Evolutionary conservation across 2,329 filamentous ascomycete genomes (phyloP).

Genomic region (Tolypocladium ophioglossoides): DNA sequence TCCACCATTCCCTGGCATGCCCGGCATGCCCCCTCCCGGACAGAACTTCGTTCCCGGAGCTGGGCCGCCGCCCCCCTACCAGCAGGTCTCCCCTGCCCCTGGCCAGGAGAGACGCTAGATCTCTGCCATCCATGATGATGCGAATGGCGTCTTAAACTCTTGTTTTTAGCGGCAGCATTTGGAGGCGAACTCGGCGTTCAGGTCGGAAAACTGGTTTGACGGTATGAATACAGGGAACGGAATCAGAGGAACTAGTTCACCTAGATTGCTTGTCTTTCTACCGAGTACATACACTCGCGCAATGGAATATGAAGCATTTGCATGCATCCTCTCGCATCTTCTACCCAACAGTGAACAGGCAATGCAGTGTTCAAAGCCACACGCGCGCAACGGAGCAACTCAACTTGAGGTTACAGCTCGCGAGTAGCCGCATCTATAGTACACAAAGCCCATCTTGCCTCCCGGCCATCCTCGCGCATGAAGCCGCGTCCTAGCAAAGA

Average conservation of each 20-base stretch:
- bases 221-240: not conserved
- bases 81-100: conserved; percentile 22
- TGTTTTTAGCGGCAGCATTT: conserved; percentile 12
- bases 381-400: not conserved
- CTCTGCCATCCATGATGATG: not conserved
- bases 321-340: not conserved
- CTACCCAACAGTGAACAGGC: not conserved
- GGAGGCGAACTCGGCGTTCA: conserved; percentile 22
- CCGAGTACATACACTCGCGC: not conserved
- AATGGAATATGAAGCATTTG: not conserved
- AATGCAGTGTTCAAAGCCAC: not conserved
- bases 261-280: not conserved
- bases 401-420: not conserved
- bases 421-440: conserved; percentile 4
- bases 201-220: conserved; percentile 4
- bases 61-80: conserved; percentile 21
- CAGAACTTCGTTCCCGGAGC: conserved; percentile 32
- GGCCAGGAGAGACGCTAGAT: conserved; percentile 29
- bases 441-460: conserved; percentile 3
- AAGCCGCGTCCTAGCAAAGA: not conserved
- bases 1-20: conserved; percentile 22
- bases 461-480: not conserved
- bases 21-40: conserved; percentile 27
- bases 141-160: not conserved
- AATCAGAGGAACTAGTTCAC: not conserved